phyloP scores from a whole-genome alignment of 2,329 filamentous ascomycete genomes.

The Verticillium klebahnii region DNA sequence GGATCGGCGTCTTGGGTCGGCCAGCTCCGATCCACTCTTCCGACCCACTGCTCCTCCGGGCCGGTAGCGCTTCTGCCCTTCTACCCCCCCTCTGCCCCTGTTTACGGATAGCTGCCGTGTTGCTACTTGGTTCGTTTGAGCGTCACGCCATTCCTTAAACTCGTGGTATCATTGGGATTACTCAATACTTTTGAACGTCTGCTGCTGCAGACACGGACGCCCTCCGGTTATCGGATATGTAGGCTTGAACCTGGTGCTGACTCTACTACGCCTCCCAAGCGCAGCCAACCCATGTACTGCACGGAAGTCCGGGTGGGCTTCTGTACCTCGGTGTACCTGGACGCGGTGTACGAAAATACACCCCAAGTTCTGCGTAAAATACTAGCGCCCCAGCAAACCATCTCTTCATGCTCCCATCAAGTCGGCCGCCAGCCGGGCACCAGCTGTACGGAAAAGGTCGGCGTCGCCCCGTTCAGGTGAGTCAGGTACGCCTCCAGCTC shows the following conservation, averaged over 20 bases:
- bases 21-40: not conserved
- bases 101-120: not conserved
- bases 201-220: not conserved
- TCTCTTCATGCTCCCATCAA: not conserved
- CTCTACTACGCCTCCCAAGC: too few relatives aligned
- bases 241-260: too few relatives aligned
- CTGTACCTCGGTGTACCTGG: too few relatives aligned
- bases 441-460: slow-evolving; percentile 38
- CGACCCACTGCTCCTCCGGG: not conserved
- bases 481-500: slow-evolving; percentile 69
- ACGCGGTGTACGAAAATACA: too few relatives aligned
- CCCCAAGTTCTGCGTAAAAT: too few relatives aligned
- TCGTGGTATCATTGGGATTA: not conserved
- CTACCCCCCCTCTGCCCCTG: not conserved
- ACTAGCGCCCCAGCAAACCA: too few relatives aligned
- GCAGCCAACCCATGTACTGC: too few relatives aligned
- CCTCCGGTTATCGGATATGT: not conserved
- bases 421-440: slow-evolving; percentile 15
- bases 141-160: not conserved
- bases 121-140: not conserved
- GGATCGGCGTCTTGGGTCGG: not conserved
- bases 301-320: too few relatives aligned
- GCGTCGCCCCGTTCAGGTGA: slow-evolving; percentile 47
- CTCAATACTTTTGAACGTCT: not conserved
- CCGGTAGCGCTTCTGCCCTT: not conserved